Evolutionary conservation across 148 eudicot species (phyloP), one percentile per base, ranked within the genome.

Genomic region (Persicaria maculosa): DNA sequence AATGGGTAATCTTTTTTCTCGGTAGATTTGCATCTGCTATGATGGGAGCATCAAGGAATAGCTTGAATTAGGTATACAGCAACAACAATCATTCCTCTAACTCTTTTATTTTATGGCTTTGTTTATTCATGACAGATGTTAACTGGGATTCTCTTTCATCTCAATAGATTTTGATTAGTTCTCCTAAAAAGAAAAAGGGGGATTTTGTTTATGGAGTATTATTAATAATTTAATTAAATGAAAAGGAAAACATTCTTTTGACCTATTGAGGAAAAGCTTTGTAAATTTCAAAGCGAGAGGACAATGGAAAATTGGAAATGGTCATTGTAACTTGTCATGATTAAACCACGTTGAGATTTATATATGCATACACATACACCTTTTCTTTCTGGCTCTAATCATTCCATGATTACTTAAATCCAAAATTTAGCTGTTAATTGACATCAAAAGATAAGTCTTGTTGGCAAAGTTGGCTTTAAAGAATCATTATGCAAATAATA

Each of bases 301-400:
- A 31, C 68, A 62, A 62, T 62, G 70, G 70, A 65, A 40, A 65
- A 62, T 25, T 62, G 70, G 70, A 65, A 40, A 65, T 65, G 70
- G 70, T 65, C 46, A 46, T 65, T 65, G 70, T 65, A 65, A 65
- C 47, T 46, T 36, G 47, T 65, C 45, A 65, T 65, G 70, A 65
- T 65, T 65, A 40, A 65, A 65, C 36, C 70, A 65, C 47, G 47
- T 15, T 65, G 70, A 17, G 9, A 65, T 65, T 12, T 43, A 15
- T 65, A 40, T 65, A 64, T 31, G 40, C 47, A 40, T 65, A 65
- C 2, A 0, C 25, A 22, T 22, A 22, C 25, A 40, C 12, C 16
- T 4, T 65, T 65, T 54, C 12, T 54, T 54, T 17, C 9, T 65
- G 46, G 47, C 6, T 15, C 46, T 65, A 65, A 65, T 65, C 70